These are phyloP conservation scores for Plectranthus barbatus DNA, from an alignment of 257 asterid species.

Conservation along the genomic window DNA sequence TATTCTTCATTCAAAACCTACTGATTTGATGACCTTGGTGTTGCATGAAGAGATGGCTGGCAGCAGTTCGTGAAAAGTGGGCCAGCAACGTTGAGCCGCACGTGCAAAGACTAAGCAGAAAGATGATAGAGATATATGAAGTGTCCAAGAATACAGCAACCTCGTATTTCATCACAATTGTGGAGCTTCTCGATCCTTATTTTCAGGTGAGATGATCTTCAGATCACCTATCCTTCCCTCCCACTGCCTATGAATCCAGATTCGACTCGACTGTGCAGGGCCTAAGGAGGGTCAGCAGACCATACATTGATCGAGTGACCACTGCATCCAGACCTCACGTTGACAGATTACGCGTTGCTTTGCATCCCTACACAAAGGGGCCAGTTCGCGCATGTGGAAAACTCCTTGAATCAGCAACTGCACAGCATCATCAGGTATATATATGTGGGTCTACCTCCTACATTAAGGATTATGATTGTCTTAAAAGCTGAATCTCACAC, in stretches of 20 bases:
- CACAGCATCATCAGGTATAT: conserved; percentile 55
- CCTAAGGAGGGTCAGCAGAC: conserved; percentile 51
- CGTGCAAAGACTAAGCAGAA: conserved; percentile 32
- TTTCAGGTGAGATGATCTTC: conserved; percentile 44
- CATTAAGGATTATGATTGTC: too few species aligned
- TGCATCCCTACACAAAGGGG: conserved; percentile 48
- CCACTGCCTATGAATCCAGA: not conserved
- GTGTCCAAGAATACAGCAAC: conserved; percentile 31
- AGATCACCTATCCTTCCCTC: not conserved
- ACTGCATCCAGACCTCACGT: conserved; percentile 58
- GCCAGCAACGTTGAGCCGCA: conserved; percentile 43
- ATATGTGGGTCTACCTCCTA: too few species aligned
- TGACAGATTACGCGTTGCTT: conserved; percentile 28
- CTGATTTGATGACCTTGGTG: too few species aligned
- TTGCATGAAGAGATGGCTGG: conserved; percentile 52
- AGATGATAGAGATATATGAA: conserved; percentile 40
- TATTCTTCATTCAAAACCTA: too few species aligned
- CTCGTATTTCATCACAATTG: conserved; percentile 42
- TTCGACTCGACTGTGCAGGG: conserved; percentile 34
- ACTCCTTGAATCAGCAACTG: conserved; percentile 53
- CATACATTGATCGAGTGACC: conserved; percentile 57
- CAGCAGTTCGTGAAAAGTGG: conserved; percentile 54
- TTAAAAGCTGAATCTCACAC: not conserved
- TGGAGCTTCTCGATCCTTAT: conserved; percentile 57
- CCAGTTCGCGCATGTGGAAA: conserved; percentile 47